Percentiles rank a stretch among this genome's conserved stretches.
These are phyloP conservation scores for Lipomyces chichibuensis DNA, from an alignment of 805 yeast species.

Conservation along the genomic window DNA sequence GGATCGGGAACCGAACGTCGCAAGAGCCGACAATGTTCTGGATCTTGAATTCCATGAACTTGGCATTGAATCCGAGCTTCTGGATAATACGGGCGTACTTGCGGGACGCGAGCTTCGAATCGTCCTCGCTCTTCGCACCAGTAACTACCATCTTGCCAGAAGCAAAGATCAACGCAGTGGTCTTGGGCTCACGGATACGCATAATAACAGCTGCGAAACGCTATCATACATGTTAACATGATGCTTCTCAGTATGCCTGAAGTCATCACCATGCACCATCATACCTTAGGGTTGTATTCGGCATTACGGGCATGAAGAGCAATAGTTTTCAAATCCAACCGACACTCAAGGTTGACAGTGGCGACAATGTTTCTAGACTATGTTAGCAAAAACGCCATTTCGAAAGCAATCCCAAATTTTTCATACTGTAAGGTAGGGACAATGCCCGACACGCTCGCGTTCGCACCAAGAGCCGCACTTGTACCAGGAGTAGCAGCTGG, in stretches of 20 bases:
- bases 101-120: conserved; percentile 95
- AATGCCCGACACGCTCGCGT: conserved; percentile 86
- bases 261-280: conserved; percentile 2
- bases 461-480: conserved; percentile 40
- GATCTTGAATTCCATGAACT: conserved; percentile 95
- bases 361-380: conserved; percentile 85
- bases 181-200: conserved; percentile 99
- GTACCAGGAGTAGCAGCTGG: conserved; percentile 29
- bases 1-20: conserved; percentile 96
- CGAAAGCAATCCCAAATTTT: too few species aligned
- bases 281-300: conserved; percentile 85
- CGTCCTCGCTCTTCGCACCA: conserved; percentile 98
- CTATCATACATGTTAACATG: conserved; percentile 24
- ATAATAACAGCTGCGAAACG: conserved; percentile 99
- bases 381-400: not conserved
- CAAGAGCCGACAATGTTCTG: conserved; percentile 98
- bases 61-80: conserved; percentile 96
- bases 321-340: conserved; percentile 93
- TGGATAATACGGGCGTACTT: conserved; percentile 98
- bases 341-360: conserved; percentile 93
- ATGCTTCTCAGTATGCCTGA: not conserved
- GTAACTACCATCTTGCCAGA: conserved; percentile 99
- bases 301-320: conserved; percentile 99
- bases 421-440: conserved; percentile 75
- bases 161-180: conserved; percentile 96